Conservation (phyloP, 208 protist genomes). For the Trypanosoma mega region DNA sequence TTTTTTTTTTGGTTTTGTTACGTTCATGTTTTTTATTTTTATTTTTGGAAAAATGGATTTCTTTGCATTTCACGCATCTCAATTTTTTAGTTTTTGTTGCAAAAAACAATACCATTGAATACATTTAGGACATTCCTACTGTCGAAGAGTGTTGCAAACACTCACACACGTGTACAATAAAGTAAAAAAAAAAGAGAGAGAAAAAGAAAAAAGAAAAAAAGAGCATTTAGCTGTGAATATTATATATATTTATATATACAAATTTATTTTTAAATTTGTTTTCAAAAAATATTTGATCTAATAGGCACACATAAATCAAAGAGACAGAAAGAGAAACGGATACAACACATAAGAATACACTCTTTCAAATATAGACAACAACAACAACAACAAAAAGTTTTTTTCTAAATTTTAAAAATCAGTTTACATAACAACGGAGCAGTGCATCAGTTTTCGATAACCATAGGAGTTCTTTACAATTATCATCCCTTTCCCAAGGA, state of each 20-base stretch:
- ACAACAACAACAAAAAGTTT: no score
- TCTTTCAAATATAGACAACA: background rate
- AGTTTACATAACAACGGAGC: no score
- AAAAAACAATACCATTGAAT: no score
- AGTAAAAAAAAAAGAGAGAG: no score
- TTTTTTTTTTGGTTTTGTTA: background rate
- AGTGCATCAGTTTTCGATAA: background rate
- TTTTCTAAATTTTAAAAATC: no score
- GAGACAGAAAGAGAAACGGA: background rate
- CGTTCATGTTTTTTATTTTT: background rate
- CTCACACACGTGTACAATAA: no score
- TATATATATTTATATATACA: background rate
- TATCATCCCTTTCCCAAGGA: background rate
- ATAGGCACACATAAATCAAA: background rate
- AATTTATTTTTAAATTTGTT: background rate
- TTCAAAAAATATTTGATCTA: background rate
- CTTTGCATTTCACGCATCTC: background rate
- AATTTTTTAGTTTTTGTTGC: no score
- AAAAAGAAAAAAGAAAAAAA: no score
- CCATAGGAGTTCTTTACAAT: no score
- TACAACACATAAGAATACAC: background rate
- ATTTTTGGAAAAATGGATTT: constrained; percentile 6
- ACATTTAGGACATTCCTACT: no score
- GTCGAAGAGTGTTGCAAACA: no score
- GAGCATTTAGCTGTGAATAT: no score